Percentiles rank a stretch among this genome's conserved stretches.
phyloP scores from a whole-genome alignment of 2,329 filamentous ascomycete species.

The Ilyonectria mors-panacis region DNA sequence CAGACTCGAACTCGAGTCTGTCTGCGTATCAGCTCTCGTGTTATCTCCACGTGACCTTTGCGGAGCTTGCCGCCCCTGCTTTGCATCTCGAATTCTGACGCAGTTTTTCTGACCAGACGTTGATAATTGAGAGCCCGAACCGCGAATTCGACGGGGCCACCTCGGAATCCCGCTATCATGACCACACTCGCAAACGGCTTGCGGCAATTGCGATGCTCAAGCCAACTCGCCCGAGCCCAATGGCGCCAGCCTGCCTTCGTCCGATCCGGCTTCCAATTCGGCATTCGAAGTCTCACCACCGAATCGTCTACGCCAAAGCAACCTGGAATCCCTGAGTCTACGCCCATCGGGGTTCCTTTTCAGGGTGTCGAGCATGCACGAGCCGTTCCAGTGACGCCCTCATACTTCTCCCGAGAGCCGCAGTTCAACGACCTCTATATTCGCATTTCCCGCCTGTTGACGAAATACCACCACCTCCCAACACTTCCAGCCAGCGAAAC shows the following conservation, averaged over 20 bases:
- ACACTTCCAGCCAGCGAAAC: conserved; percentile 75
- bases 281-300: conserved; percentile 48
- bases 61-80: conserved; percentile 30
- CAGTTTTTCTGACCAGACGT: conserved; percentile 47
- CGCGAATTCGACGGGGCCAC: conserved; percentile 44
- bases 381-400: conserved; percentile 85
- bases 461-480: conserved; percentile 82
- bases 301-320: conserved; percentile 39
- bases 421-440: conserved; percentile 90
- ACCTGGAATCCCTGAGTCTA: conserved; percentile 34
- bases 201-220: conserved; percentile 55
- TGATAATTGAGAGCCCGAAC: conserved; percentile 41
- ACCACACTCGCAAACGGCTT: conserved; percentile 53
- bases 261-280: conserved; percentile 43
- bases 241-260: conserved; percentile 47
- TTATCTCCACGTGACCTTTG: conserved; percentile 46
- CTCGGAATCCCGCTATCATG: conserved; percentile 51
- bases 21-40: conserved; percentile 2
- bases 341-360: conserved; percentile 49
- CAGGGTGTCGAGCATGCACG: conserved; percentile 70
- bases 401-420: conserved; percentile 94
- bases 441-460: conserved; percentile 78
- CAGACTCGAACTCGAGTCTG: background rate
- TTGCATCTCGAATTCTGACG: conserved; percentile 36
- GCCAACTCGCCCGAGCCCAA: conserved; percentile 50